Evolutionary conservation across 2,329 filamentous ascomycete genomes (phyloP).

Genomic region (Xylariaceae sp.): DNA sequence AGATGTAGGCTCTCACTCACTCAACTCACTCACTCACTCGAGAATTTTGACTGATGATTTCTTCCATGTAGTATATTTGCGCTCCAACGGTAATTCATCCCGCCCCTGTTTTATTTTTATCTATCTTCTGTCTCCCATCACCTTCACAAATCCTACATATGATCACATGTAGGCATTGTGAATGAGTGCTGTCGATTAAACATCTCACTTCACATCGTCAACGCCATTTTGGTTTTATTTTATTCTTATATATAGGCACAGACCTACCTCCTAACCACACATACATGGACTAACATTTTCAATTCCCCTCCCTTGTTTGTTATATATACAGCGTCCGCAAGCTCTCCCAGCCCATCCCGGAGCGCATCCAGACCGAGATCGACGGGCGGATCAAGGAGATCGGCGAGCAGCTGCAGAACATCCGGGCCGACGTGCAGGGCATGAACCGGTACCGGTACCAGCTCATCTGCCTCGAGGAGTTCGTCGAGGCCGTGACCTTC

Average conservation of each 20-base stretch:
- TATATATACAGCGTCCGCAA: conserved; percentile 48
- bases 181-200: no score
- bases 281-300: background rate
- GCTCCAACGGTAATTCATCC: conserved; percentile 60
- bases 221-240: no score
- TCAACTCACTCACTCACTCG: background rate
- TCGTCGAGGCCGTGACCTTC: conserved; percentile 87
- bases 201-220: no score
- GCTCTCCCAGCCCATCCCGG: conserved; percentile 58
- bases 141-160: no score
- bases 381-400: conserved; percentile 67
- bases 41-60: conserved; percentile 11
- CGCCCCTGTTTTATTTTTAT: background rate
- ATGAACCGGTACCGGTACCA: conserved; percentile 83
- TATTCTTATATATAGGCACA: no score
- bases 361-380: conserved; percentile 65
- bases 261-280: no score
- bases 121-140: no score
- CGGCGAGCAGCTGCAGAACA: conserved; percentile 56
- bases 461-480: conserved; percentile 86
- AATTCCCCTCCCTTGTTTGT: background rate
- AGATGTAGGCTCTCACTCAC: conserved; percentile 59
- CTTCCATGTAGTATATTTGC: conserved; percentile 63
- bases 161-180: no score
- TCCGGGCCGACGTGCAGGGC: conserved; percentile 68